Conservation (phyloP, 805 yeast species). For the Schizosaccharomyces octosporus region DNA sequence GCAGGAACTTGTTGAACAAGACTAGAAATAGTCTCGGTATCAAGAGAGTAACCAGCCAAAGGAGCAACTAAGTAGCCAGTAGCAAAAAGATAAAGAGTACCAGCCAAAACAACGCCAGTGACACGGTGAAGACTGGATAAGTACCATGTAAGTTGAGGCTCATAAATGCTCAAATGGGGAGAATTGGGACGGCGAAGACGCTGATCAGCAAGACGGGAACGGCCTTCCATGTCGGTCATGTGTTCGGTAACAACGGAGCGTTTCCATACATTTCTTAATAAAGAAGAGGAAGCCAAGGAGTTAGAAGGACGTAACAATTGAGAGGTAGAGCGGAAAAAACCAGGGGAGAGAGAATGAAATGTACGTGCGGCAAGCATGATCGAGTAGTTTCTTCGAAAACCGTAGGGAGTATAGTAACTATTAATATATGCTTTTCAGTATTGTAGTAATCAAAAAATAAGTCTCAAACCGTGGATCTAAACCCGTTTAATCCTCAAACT, state of each 20-base stretch:
- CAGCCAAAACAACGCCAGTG: slow-evolving; percentile 55
- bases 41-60: slow-evolving; percentile 29
- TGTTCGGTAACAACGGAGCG: slow-evolving; percentile 16
- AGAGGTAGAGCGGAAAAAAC: neutral
- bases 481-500: too few relatives aligned
- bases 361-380: neutral
- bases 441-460: too few relatives aligned
- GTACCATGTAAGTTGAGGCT: slow-evolving; percentile 71
- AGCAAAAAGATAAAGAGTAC: slow-evolving; percentile 44
- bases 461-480: too few relatives aligned
- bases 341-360: neutral
- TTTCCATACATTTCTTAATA: neutral
- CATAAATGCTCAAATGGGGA: slow-evolving; percentile 72
- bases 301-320: neutral
- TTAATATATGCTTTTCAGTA: too few relatives aligned
- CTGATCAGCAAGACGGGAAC: slow-evolving; percentile 50
- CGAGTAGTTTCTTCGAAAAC: neutral
- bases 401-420: neutral
- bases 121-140: slow-evolving; percentile 68
- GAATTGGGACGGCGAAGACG: slow-evolving; percentile 72
- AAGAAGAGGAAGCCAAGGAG: neutral
- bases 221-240: slow-evolving; percentile 38
- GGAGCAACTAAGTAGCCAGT: slow-evolving; percentile 50
- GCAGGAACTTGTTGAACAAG: slow-evolving; percentile 40
- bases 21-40: slow-evolving; percentile 27